Base-by-base conservation (phyloP, 371 early-diverging fungal species). In the Apophysomyces variabilis region DNA sequence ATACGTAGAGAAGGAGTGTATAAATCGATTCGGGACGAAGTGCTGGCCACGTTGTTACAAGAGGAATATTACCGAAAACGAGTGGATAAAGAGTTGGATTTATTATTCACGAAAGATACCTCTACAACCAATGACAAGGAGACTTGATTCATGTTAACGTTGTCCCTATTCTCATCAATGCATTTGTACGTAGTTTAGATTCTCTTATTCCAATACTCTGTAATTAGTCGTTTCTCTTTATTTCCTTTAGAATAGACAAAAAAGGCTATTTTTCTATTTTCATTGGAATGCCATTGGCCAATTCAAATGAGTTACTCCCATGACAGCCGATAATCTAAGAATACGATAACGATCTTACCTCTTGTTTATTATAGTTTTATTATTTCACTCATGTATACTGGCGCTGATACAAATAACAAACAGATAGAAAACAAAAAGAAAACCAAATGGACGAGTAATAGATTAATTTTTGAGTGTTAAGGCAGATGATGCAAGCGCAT, bases 31-130 rank as follows among this genome's bases (percentile, higher is more conserved):
- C 71, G 64, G 1, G 61, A 73, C 21, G 70, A 70, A 32, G 54
- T 54, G 1, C 44, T 75, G 32, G 62, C 62, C 3, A 71, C 60
- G 9, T 61, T 75, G 12, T 38, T 69, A 44, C 66, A 75, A 62
- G 61, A 64, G 13, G 73, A 73, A 6, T 47, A 71, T 36, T 75
- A 75, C 26, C 75, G 73, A 54, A 58, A 66, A 5, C 73, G 67
- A 35, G 60, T 77, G 5, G 72, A 74, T 38, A 61, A 74, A 56
- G 72, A 71, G 38, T 61, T 77, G 16, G 21, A 21, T 21, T 26
- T 50, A 11, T 11, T 50, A 21, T 21, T 50, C 54, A 21, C 35
- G 9, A 50, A 50, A 21, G 21, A 50, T 50, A 50, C 21, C n/a
- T 47, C n/a, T 4, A 16, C 54, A 21, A 9, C 54, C 54, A 21